Evolutionary conservation across 306 rosid genomes (phyloP).

Genomic region (Mimosa pudica): DNA sequence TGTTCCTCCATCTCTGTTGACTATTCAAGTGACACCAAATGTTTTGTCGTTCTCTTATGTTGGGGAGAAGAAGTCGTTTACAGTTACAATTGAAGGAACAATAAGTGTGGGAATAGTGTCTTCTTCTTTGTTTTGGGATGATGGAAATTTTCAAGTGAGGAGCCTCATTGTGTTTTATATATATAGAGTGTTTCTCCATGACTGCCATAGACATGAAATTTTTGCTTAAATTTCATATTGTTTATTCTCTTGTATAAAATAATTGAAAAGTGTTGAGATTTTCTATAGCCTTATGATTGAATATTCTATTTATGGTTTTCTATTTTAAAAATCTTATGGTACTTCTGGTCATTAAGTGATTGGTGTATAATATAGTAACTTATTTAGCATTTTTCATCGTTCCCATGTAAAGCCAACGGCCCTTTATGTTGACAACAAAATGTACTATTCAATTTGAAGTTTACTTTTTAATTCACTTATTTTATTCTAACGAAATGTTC

Average conservation of each 20-base stretch:
- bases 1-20: background rate
- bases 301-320: no score
- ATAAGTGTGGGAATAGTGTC: background rate
- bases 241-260: background rate
- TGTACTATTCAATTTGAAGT: no score
- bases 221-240: background rate
- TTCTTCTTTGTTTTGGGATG: slow-evolving; percentile 29
- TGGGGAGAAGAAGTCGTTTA: background rate
- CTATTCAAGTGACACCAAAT: slow-evolving; percentile 18
- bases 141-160: slow-evolving; percentile 20
- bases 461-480: no score
- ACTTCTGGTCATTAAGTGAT: no score
- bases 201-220: background rate
- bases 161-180: slow-evolving; percentile 10
- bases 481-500: no score
- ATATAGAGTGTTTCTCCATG: background rate
- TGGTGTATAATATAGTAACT: no score
- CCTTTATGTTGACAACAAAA: no score
- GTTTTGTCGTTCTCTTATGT: background rate
- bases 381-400: no score
- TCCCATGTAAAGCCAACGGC: no score
- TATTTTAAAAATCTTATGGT: no score
- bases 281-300: background rate
- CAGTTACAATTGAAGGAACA: background rate
- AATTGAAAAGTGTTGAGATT: background rate